Base-by-base conservation (phyloP, 805 yeast species). In the Spathaspora boniae region DNA sequence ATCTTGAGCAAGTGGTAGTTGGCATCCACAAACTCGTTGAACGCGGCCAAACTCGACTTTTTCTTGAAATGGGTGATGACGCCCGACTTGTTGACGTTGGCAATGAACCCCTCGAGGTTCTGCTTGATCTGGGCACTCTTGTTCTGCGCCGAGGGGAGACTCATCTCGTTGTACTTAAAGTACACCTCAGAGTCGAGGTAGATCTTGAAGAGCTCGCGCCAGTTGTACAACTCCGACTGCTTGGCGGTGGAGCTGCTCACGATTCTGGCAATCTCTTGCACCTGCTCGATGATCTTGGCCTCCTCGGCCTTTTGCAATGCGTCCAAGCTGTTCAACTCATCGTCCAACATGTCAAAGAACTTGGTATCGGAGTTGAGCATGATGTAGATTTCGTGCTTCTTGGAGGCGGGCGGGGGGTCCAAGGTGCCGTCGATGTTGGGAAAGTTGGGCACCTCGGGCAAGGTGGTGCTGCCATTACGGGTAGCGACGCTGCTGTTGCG, bases 131-230 rank as follows among this genome's bases (percentile, higher is more conserved):
- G 68, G 14, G 60, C 68, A 16, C 64, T 54, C 36, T 66, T 62
- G 37, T 74, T 54, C 44, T 73, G 72, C 30, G 75, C 70, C 3
- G 70, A 63, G 19, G 61, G 53, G 24, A 50, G 49, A 3, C 49
- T 33, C 2, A 62, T 46, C 37, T 77, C 82, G 41, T 72, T 65
- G 27, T 68, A 64, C 32, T 69, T 72, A 56, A 80, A 76, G 43
- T 76, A 82, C 21, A 83, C 74, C 43, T 82, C 83, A 16, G 76
- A 70, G 43, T 82, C 89, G 17, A 82, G 66, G 45, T 82, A 83
- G 15, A 72, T 54, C 46, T 70, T 74, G 58, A 83, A 82, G 7
- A 83, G 66, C 47, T 79, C 77, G 39, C 91, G 62, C 91, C 91
- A 84, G 6, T 67, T 64, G 47, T 78, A 79, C 56, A 82, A 59